phyloP scores from a whole-genome alignment of 768 basidiomycete species.

The Podaxis rugospora region DNA sequence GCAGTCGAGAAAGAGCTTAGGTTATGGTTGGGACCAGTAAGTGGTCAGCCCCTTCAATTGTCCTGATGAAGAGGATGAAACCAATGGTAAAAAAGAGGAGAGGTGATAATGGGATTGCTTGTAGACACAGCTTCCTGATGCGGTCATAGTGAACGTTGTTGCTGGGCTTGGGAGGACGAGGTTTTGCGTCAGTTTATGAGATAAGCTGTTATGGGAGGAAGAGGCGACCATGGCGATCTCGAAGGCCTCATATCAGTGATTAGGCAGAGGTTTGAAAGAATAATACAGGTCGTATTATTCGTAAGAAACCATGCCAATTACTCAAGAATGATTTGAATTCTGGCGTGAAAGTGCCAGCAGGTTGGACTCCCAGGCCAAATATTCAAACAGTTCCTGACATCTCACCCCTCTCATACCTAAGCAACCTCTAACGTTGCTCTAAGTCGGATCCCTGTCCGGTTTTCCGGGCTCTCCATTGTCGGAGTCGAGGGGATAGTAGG shows the following conservation, averaged over 20 bases:
- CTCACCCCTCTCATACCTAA: no score
- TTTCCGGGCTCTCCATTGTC: background rate
- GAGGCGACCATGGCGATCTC: background rate
- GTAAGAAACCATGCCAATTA: background rate
- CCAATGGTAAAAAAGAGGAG: background rate
- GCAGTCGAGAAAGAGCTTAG: no score
- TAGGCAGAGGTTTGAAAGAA: background rate
- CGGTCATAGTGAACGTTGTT: background rate
- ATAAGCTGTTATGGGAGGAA: no score
- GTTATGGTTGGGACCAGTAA: no score
- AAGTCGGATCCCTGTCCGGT: background rate
- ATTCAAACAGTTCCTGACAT: background rate
- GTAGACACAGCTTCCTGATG: background rate
- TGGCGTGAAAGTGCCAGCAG: background rate
- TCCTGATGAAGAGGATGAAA: background rate
- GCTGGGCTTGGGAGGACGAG: background rate
- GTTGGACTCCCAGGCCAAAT: background rate
- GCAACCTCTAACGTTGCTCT: background rate
- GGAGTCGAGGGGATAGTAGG: background rate
- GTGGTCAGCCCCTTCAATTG: no score
- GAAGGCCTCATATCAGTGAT: background rate
- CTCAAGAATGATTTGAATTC: background rate
- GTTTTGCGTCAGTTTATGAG: no score
- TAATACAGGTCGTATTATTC: background rate
- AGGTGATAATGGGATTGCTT: background rate